Evolutionary conservation across 306 rosid species (phyloP).

Genomic region (Elaeagnus macrophylla): DNA sequence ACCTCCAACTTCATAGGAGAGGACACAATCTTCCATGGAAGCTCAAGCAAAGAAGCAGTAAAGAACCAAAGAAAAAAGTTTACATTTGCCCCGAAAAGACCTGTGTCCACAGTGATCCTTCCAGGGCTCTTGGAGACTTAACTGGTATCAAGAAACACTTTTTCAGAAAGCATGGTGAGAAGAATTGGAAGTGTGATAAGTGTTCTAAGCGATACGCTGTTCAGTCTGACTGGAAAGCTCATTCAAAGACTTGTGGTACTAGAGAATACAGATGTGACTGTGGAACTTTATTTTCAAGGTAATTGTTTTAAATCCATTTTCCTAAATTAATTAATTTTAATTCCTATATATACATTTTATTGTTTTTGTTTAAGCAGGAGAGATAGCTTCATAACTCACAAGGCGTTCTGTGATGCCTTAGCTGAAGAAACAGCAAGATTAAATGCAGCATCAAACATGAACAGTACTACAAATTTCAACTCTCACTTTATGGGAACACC

Average conservation of each 20-base stretch:
- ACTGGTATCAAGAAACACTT: constrained; percentile 90
- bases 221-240: constrained; percentile 92
- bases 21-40: constrained; percentile 96
- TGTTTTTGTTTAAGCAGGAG: constrained; percentile 63
- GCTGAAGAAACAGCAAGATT: constrained; percentile 89
- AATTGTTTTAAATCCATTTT: too few relatives aligned
- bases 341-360: too few relatives aligned
- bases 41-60: constrained; percentile 68
- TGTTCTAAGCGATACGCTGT: constrained; percentile 85
- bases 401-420: constrained; percentile 85
- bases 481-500: constrained; percentile 38
- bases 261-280: constrained; percentile 89
- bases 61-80: constrained; percentile 59
- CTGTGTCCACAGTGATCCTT: constrained; percentile 69
- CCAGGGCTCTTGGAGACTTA: constrained; percentile 77
- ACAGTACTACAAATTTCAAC: constrained; percentile 22
- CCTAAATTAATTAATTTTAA: too few relatives aligned
- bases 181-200: constrained; percentile 90
- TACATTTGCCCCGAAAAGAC: constrained; percentile 79
- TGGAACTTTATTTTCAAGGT: constrained; percentile 86
- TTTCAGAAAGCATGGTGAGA: constrained; percentile 80
- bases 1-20: constrained; percentile 72
- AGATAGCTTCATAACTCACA: constrained; percentile 85
- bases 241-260: constrained; percentile 80
- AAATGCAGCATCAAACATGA: constrained; percentile 50